Base-by-base conservation (phyloP, 768 basidiomycete genomes). In the Auricularia cornea region DNA sequence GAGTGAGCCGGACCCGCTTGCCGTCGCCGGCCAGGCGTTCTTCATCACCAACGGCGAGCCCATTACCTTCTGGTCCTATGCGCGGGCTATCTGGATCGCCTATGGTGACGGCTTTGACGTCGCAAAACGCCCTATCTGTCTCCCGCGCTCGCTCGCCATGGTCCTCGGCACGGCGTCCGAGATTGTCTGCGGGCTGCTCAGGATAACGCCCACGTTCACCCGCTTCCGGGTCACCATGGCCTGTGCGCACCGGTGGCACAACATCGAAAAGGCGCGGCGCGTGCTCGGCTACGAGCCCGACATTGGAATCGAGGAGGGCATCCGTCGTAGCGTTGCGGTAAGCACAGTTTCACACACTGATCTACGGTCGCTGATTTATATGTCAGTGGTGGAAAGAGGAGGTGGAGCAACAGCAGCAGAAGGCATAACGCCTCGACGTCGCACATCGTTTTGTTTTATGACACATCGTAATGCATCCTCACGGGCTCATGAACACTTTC, bases 21-120 rank as follows among this genome's bases (percentile, higher is more conserved):
- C 87, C 67, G 91, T 98, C 61, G 94, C 93, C 3, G 96, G 96
- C 0, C 91, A 98, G 73, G 91, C 77, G 3, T 99, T 94, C 79
- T 96, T 94, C 81, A 91, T 99, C 75, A 95, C 94, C 63, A 98
- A 98, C 71, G 94, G 94, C 66, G 95, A 98, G 72, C 96, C 95
- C 2, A 81, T 87, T 62, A 92, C 92, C 75, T 98, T 98, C 79
- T 99, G 96, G 96, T 94, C 97, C 76, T 87, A 96, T 70, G 81
- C 87, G 32, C 83, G 92, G 5, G 75, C 82, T 2, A 75, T 97
- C n/a, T 98, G 92, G 93, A 76, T 80, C 31, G 79, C 81, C 26
- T 80, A 90, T 62, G 68, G 48, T 18, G 84, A 85, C 71, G 77
- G 79, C 59, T 74, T 77, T n/a, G 75, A 73, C 1, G 68, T 66